Evolutionary conservation across 441 rosid genomes (phyloP), one percentile per base, ranked within the genome.

Genomic region (Erodium moschatum): DNA sequence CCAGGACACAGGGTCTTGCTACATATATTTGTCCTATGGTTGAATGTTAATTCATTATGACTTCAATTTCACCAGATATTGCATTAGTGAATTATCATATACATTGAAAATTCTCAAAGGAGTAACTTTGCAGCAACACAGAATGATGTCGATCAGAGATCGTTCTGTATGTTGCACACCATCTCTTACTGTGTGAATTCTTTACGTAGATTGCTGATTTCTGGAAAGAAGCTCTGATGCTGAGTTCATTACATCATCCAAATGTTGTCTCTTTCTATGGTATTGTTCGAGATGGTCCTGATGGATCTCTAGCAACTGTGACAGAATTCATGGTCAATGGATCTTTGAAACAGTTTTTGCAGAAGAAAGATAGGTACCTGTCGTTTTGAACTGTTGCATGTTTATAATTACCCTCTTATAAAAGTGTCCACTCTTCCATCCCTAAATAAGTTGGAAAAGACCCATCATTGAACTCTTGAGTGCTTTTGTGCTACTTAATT

Each of bases 261-360:
- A 94, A 91, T 76, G 99, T 94, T 62, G 97, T 94, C 73, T 83
- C 99, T 54, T 91, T 94, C 82, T 94, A 91, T 82, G 99, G 97
- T 60, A 91, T 94, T 76, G 99, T 91, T 71, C 97, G 99, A 76
- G 99, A 91, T 84, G 99, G 99, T 67, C 97, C 97, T 67, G 94
- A 29, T 29, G 31, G 31, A 29, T 29, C 31, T 29, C 31, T 29
- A 29, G 31, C 31, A 29, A 29, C 31, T 38, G 92, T 94, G 44
- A 91, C 97, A 0, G 97, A 94, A 77, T 94, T 91, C 81, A 94
- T 94, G 99, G 82, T 94, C 72, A 94, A 94, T 74, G 99, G 99
- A 76, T 94, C 99, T 62, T 82, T 94, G 81, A 91, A 94, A 84
- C 99, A 94, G 77, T 94, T 94, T 80, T 78, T 94, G 89, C 92